Conservation (phyloP, 441 rosid genomes). For the Iberis amara region DNA sequence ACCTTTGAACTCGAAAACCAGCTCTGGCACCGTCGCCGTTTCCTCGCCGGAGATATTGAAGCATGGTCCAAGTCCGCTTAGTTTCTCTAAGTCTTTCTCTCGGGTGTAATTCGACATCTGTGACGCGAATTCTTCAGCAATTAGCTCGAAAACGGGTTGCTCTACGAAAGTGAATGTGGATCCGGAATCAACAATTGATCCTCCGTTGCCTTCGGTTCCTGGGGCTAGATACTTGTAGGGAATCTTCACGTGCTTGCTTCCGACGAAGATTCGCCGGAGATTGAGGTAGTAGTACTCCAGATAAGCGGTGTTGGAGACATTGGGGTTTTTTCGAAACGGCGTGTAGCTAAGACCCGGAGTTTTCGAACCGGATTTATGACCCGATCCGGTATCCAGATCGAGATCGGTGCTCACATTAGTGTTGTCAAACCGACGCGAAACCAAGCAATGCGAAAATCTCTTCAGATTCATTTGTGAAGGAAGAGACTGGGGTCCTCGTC, state of each 20-base stretch:
- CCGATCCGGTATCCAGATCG: slow-evolving; percentile 44
- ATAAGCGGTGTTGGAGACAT: slow-evolving; percentile 30
- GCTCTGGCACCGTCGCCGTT: slow-evolving; percentile 36
- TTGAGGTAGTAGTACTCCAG: slow-evolving; percentile 53
- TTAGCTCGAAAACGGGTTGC: slow-evolving; percentile 42
- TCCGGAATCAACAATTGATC: slow-evolving; percentile 85
- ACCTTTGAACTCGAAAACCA: slow-evolving; percentile 65
- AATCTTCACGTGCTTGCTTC: slow-evolving; percentile 46
- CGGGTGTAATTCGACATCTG: slow-evolving; percentile 54
- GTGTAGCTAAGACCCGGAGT: slow-evolving; percentile 57
- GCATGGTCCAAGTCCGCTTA: slow-evolving; percentile 60
- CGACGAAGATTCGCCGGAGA: slow-evolving; percentile 60
- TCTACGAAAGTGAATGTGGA: slow-evolving; percentile 83
- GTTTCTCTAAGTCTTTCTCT: slow-evolving; percentile 38
- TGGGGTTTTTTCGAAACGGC: slow-evolving; percentile 51
- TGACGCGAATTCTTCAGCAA: slow-evolving; percentile 46
- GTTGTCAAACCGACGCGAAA: slow-evolving; percentile 56
- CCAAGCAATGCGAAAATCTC: slow-evolving; percentile 71
- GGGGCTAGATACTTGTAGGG: slow-evolving; percentile 56
- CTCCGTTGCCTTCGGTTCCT: slow-evolving; percentile 65
- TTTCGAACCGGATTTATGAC: slow-evolving; percentile 33
- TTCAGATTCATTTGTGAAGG: slow-evolving; percentile 59
- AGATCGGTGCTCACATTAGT: slow-evolving; percentile 46
- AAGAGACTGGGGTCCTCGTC: slow-evolving; percentile 53
- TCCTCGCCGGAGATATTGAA: slow-evolving; percentile 48